A percentile compares a stretch with the other conserved stretches of the same genome.
phyloP scores from a whole-genome alignment of 169 alveolate genomes.

The Cryptosporidium felis region DNA sequence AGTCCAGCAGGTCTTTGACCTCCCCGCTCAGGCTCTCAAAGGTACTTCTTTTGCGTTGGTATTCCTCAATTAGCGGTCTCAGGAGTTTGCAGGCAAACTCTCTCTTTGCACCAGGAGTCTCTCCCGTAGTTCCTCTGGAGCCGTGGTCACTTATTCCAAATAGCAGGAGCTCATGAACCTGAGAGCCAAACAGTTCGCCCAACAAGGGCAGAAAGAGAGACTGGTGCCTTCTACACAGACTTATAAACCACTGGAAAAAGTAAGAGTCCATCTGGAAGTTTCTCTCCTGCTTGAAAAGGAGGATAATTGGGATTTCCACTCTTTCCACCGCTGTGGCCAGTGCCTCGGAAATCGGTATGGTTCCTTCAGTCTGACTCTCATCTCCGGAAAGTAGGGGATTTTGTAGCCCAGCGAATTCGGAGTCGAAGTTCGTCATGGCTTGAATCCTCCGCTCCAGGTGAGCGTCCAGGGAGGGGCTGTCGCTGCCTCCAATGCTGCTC shows the following conservation, averaged over 20 bases:
- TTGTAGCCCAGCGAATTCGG: no score
- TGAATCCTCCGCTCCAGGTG: no score
- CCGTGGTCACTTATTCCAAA: background rate
- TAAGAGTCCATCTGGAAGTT: constrained; percentile 51
- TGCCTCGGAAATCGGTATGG: no score
- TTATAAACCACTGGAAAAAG: constrained; percentile 54
- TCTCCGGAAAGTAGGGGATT: no score
- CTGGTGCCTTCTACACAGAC: constrained; percentile 22
- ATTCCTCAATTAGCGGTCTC: constrained; percentile 2
- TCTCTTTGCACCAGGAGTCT: no score
- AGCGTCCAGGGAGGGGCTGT: no score
- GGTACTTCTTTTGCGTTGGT: background rate
- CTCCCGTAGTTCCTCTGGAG: no score
- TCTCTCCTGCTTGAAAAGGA: constrained; percentile 1
- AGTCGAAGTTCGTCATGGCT: no score
- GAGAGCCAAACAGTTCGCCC: constrained; percentile 54
- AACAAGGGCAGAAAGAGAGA: constrained; percentile 13
- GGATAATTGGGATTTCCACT: background rate
- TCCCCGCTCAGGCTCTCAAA: background rate
- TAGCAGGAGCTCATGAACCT: constrained; percentile 1
- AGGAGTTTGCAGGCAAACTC: background rate
- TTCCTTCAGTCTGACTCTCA: no score
- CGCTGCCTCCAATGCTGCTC: no score
- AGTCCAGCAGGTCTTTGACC: background rate
- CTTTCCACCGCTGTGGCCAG: no score